A percentile compares a stretch with the other conserved stretches of the same genome.
phyloP scores from a whole-genome alignment of 176 grass and related monocot genomes.

The Tillandsia fasciculata region DNA sequence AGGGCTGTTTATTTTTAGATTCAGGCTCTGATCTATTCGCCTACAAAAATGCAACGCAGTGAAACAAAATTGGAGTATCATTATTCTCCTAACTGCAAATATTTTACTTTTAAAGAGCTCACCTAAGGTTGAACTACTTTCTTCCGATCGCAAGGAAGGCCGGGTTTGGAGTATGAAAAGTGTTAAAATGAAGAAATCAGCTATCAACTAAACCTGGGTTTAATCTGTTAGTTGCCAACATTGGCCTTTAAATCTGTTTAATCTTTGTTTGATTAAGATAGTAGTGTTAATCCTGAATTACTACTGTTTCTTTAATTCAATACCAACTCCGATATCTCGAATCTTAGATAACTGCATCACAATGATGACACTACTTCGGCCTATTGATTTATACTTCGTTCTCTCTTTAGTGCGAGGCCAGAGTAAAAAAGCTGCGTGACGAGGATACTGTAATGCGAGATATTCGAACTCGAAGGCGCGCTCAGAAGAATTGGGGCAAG shows the following conservation, averaged over 20 bases:
- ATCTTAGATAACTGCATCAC: not conserved
- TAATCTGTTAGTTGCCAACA: not conserved
- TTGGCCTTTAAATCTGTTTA: not conserved
- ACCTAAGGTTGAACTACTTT: too few species aligned
- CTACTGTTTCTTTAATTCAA: too few species aligned
- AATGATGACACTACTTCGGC: not conserved
- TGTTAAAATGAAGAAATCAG: too few species aligned
- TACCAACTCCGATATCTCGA: not conserved
- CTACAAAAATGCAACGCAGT: too few species aligned
- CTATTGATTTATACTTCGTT: not conserved
- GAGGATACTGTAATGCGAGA: conserved; percentile 71
- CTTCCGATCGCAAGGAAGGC: too few species aligned
- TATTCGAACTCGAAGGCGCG: conserved; percentile 48
- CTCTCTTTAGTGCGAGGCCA: conserved; percentile 56
- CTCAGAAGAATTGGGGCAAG: conserved; percentile 86
- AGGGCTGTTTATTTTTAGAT: too few species aligned
- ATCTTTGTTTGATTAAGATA: not conserved
- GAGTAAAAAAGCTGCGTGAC: conserved; percentile 52
- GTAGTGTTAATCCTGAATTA: not conserved
- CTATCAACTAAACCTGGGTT: not conserved
- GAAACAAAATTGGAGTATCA: too few species aligned
- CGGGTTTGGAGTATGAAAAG: too few species aligned
- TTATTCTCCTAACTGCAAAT: too few species aligned
- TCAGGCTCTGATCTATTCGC: too few species aligned
- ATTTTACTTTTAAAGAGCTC: too few species aligned